Evolutionary conservation across 805 yeast genomes (phyloP), one percentile per base, ranked within the genome.

Genomic region (Pichia thaimueangensis): DNA sequence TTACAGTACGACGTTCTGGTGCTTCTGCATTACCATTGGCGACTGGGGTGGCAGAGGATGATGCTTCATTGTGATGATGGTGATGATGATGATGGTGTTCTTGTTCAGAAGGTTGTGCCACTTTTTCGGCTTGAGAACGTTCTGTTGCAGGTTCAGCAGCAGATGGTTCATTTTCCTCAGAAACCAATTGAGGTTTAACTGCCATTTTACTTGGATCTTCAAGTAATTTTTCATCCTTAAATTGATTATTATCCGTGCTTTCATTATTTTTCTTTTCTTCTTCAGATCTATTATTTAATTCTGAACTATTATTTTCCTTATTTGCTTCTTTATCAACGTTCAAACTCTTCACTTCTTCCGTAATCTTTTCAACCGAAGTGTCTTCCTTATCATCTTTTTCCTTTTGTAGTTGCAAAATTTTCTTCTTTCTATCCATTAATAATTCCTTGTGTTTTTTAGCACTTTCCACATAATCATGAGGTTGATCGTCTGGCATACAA

Each of bases 381-480:
- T 7, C 35, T 33, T 44, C 44, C 23, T 42, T 35, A 34, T 47
- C 45, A 9, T 52, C 57, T 20, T 47, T 50, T 39, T 54, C 55
- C 31, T 45, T 52, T 42, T 56, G 61, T 21, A 43, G 33, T 45
- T 59, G 57, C 12, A 52, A 41, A 23, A 62, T 62, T 54, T 80
- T 82, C 49, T 69, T 69, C 53, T 72, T 78, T 45, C 85, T 67
- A 57, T 79, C 81, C 30, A 70, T 65, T 47, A 84, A 64, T 42
- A 84, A 63, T 37, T 74, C 68, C 55, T 79, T 80, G 60, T 85
- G 93, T 53, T 82, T 77, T 56, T 70, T 77, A 27, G 89, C 88
- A 51, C 86, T 78, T 49, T 79, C 73, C 20, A 64, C 64, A 63
- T 85, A 85, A 62, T 85, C 89, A 60, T 84, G 93, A 54, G 82